phyloP scores from a whole-genome alignment of 176 grass and related monocot genomes.

The Areca catechu region DNA sequence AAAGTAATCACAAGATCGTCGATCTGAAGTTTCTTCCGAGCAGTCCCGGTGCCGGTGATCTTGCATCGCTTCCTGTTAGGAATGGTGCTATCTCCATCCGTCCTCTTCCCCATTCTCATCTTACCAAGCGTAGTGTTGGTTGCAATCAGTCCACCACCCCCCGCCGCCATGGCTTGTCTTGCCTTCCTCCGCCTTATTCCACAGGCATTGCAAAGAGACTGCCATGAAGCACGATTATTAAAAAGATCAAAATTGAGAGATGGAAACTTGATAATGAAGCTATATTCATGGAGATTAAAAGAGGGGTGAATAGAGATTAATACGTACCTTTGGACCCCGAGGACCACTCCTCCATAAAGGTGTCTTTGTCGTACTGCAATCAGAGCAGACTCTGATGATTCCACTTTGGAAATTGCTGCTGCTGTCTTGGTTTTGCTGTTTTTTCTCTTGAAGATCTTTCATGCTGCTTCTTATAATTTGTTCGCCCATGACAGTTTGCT shows the following conservation, averaged over 20 bases:
- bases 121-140: background rate
- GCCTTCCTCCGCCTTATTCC: slow-evolving; percentile 36
- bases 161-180: slow-evolving; percentile 17
- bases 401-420: slow-evolving; percentile 3
- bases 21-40: slow-evolving; percentile 1
- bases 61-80: slow-evolving; percentile 28
- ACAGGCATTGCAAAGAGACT: slow-evolving; percentile 38
- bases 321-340: slow-evolving; percentile 28
- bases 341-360: slow-evolving; percentile 34
- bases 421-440: background rate
- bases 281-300: no score
- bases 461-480: background rate
- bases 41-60: background rate
- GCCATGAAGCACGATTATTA: background rate
- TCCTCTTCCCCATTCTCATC: background rate
- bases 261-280: no score
- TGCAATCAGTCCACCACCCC: slow-evolving; percentile 6
- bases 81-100: background rate
- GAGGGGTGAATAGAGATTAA: no score
- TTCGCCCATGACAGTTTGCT: background rate
- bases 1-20: background rate
- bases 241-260: no score
- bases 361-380: slow-evolving; percentile 30
- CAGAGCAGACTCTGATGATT: slow-evolving; percentile 24
- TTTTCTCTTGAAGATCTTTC: background rate